Base-by-base conservation (phyloP, 129 eudicot genomes). In the Logfia minima region DNA sequence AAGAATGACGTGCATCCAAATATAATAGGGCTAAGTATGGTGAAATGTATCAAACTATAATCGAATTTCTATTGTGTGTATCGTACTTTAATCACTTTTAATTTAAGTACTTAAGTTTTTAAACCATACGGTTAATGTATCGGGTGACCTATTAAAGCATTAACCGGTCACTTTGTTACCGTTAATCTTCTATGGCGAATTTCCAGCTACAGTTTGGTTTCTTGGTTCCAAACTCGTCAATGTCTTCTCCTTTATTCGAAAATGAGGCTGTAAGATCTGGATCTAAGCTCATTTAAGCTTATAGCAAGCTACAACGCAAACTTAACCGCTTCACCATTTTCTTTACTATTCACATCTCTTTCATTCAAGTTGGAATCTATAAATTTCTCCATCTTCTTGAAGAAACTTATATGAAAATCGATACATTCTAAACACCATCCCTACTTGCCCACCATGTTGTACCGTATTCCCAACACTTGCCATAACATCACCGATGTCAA, bases 391-490 rank as follows among this genome's bases (percentile, higher is more conserved):
- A 91, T 81, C 61, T 73, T 65, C 82, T 72, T 76, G 61, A 91
- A 88, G 81, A 91, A 91, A 1, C 97, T 94, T 0, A 90, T 95
- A 55, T 89, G 86, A 32, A 89, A 89, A 85, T 69, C 94, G 60
- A 52, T 91, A 88, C 93, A 91, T 88, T 70, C 88, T 93, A 75
- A 91, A 83, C 81, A 86, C 92, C 94, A 88, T 88, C 37, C 97
- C 92, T 1, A 91, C 93, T 83, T 88, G 90, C 72, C 93, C 97
- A 16, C 95, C 97, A 85, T 91, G 97, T 77, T 88, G 87, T 2
- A 91, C 0, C 4, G 83, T 81, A 76, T 91, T 91, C 66, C 84
- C 92, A n/a, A 84, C 83, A 2, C 77, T 79, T 8, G 89, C 92
- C 72, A 91, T 76, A 1, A 90, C 91, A 55, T 94, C 97, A 0